phyloP scores from a whole-genome alignment of 2,329 filamentous ascomycete species.

The Pyricularia pennisetigena region DNA sequence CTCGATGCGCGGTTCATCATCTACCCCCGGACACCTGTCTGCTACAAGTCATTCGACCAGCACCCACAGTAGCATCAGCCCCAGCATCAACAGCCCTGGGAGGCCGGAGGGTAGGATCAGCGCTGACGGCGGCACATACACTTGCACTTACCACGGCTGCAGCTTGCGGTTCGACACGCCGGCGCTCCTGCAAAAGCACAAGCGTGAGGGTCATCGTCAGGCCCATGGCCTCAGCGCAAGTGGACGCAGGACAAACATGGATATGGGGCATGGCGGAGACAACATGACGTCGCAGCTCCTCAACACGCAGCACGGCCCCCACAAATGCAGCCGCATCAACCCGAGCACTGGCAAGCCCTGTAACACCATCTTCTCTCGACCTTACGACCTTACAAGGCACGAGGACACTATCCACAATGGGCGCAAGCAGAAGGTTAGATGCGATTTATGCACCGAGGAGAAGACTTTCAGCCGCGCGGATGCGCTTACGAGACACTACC shows the following conservation, averaged over 20 bases:
- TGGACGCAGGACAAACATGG: conserved; percentile 13
- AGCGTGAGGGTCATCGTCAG: conserved; percentile 83
- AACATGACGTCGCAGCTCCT: conserved; percentile 45
- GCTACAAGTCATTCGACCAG: conserved; percentile 1
- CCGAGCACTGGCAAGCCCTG: conserved; percentile 92
- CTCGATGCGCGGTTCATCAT: conserved; percentile 3
- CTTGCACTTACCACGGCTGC: conserved; percentile 91
- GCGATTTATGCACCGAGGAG: conserved; percentile 86
- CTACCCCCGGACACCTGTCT: conserved; percentile 9
- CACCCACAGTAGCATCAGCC: conserved; percentile 1
- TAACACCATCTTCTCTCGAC: conserved; percentile 86
- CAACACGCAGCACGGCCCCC: conserved; percentile 86
- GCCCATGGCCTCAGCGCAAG: conserved; percentile 41
- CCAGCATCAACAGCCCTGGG: conserved; percentile 20
- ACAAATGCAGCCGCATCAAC: conserved; percentile 88
- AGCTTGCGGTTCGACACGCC: conserved; percentile 81
- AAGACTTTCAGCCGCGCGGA: conserved; percentile 96
- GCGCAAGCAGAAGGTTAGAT: conserved; percentile 88
- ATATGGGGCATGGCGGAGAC: conserved; percentile 10
- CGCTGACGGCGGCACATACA: conserved; percentile 83
- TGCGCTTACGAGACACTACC: conserved; percentile 86
- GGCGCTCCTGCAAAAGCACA: conserved; percentile 83
- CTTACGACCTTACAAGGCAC: conserved; percentile 92
- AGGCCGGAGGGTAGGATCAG: conserved; percentile 48
- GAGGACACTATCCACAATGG: conserved; percentile 97